A percentile compares a stretch with the other conserved stretches of the same genome.
These are phyloP conservation scores for Hypericum perforatum DNA, from an alignment of 345 rosid genomes.

Conservation along the genomic window DNA sequence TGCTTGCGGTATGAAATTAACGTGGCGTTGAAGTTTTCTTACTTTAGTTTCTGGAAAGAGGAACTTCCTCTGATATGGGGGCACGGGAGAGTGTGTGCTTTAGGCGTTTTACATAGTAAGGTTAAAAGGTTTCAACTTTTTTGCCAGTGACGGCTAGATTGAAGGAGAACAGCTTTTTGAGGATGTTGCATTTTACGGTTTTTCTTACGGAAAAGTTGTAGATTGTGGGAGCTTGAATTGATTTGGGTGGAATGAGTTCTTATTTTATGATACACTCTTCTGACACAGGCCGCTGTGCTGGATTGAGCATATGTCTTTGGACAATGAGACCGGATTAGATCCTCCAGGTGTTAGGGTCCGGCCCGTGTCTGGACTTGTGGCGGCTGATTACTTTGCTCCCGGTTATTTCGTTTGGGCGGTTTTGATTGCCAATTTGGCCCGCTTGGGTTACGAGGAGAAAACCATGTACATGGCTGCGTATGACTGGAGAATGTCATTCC, in stretches of 20 bases:
- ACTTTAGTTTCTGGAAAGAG: no score
- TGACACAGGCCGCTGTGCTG: constrained; percentile 58
- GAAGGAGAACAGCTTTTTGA: no score
- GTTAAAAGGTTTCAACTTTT: no score
- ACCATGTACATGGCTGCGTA: constrained; percentile 73
- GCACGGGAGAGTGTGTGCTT: no score
- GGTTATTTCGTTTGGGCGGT: constrained; percentile 83
- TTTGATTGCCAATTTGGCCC: constrained; percentile 63
- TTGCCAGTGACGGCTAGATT: no score
- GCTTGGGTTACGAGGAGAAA: constrained; percentile 66
- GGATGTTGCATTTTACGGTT: no score
- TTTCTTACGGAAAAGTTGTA: neutral
- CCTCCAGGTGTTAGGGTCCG: constrained; percentile 55
- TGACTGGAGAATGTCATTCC: constrained; percentile 73
- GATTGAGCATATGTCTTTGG: constrained; percentile 65
- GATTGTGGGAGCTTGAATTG: neutral
- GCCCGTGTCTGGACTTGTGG: constrained; percentile 66
- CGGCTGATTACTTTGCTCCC: constrained; percentile 73
- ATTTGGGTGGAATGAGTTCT: neutral
- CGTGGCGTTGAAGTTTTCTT: no score
- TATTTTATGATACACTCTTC: neutral
- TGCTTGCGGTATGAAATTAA: no score
- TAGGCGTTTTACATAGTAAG: no score
- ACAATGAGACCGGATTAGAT: constrained; percentile 62
- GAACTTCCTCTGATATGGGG: no score